These are phyloP conservation scores for Ophiocordyceps sinensis DNA, from an alignment of 2,329 filamentous ascomycete species.

Conservation along the genomic window DNA sequence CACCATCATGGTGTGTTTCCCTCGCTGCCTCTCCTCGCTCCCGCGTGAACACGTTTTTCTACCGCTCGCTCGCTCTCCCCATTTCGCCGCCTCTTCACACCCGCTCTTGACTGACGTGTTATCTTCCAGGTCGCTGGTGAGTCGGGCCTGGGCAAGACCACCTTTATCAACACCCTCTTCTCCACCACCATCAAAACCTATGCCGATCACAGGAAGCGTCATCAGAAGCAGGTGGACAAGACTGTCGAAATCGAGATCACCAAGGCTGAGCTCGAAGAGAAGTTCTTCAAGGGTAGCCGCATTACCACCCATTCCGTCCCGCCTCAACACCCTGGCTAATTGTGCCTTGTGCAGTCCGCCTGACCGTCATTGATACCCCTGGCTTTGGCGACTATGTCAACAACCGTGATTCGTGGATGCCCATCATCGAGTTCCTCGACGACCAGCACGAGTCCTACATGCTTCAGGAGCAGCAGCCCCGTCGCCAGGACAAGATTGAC, in stretches of 20 bases:
- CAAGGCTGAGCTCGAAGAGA: slow-evolving; percentile 98
- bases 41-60: background rate
- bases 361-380: slow-evolving; percentile 97
- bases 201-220: slow-evolving; percentile 97
- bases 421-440: slow-evolving; percentile 98
- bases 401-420: slow-evolving; percentile 99
- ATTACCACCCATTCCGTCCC: background rate
- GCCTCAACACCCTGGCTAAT: background rate
- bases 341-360: slow-evolving; percentile 52
- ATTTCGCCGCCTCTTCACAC: background rate
- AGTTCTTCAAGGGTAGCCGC: slow-evolving; percentile 94
- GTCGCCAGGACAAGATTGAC: slow-evolving; percentile 96
- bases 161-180: slow-evolving; percentile 99
- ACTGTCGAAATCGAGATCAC: slow-evolving; percentile 99
- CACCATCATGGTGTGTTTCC: slow-evolving; percentile 79
- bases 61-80: too few relatives aligned
- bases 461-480: slow-evolving; percentile 98
- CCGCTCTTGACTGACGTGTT: slow-evolving; percentile 3
- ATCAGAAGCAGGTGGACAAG: slow-evolving; percentile 99
- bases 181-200: slow-evolving; percentile 99
- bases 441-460: slow-evolving; percentile 99
- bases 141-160: slow-evolving; percentile 97
- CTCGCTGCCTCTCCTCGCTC: background rate
- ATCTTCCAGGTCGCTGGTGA: slow-evolving; percentile 76
- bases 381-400: slow-evolving; percentile 99